Conservation (phyloP, 306 rosid species). For the Begonia peltatifolia region DNA sequence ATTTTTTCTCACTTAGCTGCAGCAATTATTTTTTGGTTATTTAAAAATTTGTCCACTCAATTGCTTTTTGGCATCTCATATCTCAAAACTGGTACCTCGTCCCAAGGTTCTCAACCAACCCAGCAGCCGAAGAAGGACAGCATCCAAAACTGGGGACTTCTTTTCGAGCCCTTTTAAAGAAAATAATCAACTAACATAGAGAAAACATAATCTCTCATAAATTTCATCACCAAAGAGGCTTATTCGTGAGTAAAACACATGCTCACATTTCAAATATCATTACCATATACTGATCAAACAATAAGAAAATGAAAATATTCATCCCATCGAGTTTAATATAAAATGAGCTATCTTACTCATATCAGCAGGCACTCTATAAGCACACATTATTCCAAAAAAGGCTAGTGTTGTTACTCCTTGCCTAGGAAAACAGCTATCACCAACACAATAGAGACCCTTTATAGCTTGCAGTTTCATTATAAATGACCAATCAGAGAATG, state of each 20-base stretch:
- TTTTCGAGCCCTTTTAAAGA: conserved; percentile 57
- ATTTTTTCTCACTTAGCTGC: no score
- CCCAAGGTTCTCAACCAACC: conserved; percentile 78
- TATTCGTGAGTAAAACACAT: background rate
- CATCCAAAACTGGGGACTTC: conserved; percentile 70
- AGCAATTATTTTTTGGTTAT: no score
- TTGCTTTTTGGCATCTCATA: no score
- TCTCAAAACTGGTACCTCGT: conserved; percentile 17
- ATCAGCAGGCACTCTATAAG: conserved; percentile 95
- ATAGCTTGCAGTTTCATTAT: conserved; percentile 44
- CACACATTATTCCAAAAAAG: conserved; percentile 94
- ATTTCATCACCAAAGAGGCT: background rate
- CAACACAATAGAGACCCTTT: conserved; percentile 79
- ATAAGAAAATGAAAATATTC: no score
- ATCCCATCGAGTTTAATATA: background rate
- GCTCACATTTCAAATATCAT: no score
- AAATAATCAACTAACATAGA: background rate
- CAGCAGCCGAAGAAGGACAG: conserved; percentile 56
- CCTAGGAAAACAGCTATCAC: conserved; percentile 99
- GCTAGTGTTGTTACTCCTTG: conserved; percentile 97
- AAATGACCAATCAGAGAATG: background rate
- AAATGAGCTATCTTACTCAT: conserved; percentile 36
- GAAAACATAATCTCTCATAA: background rate
- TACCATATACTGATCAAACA: no score
- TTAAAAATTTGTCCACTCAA: no score